Evolutionary conservation across 2,329 filamentous ascomycete genomes (phyloP), one percentile per base, ranked within the genome.

Genomic region (Scedosporium apiospermum): DNA sequence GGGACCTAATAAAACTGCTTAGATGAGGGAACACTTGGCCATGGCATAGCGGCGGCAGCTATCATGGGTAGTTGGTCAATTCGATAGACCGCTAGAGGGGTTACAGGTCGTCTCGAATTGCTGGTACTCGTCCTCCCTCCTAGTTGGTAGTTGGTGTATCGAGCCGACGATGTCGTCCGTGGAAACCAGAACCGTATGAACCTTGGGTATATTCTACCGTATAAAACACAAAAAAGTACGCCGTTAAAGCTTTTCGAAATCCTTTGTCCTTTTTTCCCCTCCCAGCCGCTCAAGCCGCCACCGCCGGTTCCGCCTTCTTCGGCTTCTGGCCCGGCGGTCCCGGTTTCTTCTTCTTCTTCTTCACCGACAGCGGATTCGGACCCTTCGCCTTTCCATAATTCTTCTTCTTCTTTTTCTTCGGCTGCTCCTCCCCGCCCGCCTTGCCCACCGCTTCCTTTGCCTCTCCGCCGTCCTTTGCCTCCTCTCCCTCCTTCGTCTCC

Each of bases 361-460:
- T 88, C 61, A 89, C 79, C 60, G 87, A 83, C 62, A 91, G 74
- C 7, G 88, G 88, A 71, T 91, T 91, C 1, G 87, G 88, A 21
- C 82, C 85, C 71, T 89, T 90, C 3, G 80, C 81, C 42, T 61
- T 61, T 1, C 87, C 88, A 64, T 81, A 82, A 23, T 70, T 71
- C 70, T 81, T 83, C 72, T 81, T 84, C 71, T 83, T 85, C 72
- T 86, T 82, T 69, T 79, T 78, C 69, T 74, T 76, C 64, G 74
- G 69, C 23, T 63, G 68, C 7, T 66, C 60, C 9, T 63, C 64
- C 44, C 65, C 65, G 2, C 61, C 63, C 21, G 55, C 63, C 46
- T 65, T 65, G 7, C 23, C 66, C 21, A 57, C 67, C n/a, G 63
- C 65, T 9, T 70, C 66, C 26, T 67, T 65, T n/a, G 67, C 68